Conservation (phyloP, 495 filamentous ascomycete genomes). For the Aspergillus conjunctus region DNA sequence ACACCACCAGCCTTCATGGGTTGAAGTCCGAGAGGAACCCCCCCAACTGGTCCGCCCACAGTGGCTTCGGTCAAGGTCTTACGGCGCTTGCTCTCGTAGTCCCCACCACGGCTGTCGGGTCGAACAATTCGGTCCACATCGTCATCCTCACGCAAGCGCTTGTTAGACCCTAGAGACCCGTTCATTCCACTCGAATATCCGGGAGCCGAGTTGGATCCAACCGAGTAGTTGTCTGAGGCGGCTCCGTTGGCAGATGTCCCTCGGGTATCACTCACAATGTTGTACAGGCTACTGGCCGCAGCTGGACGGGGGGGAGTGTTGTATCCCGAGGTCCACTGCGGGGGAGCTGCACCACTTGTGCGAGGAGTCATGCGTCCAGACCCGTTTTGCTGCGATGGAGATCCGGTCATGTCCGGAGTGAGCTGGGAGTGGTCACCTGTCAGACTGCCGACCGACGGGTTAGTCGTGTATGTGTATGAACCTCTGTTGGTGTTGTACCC, state of each 20-base stretch:
- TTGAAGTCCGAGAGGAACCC: conserved; percentile 41
- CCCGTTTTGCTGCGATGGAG: conserved; percentile 79
- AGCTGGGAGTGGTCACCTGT: conserved; percentile 78
- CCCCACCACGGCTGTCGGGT: conserved; percentile 63
- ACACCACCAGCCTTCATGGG: conserved; percentile 46
- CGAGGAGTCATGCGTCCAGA: conserved; percentile 89
- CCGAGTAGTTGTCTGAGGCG: conserved; percentile 66
- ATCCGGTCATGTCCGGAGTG: conserved; percentile 81
- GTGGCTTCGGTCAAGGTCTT: conserved; percentile 72
- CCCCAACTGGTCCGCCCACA: conserved; percentile 49
- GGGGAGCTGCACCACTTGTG: conserved; percentile 62
- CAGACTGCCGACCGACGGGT: conserved; percentile 62
- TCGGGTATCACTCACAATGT: conserved; percentile 84
- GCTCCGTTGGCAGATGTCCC: conserved; percentile 66
- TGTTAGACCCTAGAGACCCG: conserved; percentile 65
- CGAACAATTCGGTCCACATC: conserved; percentile 73
- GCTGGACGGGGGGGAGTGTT: conserved; percentile 74
- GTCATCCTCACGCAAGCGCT: conserved; percentile 78
- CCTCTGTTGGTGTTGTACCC: conserved; percentile 68
- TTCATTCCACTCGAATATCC: conserved; percentile 62
- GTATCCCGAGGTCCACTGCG: conserved; percentile 79
- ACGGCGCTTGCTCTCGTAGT: conserved; percentile 76
- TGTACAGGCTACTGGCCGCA: conserved; percentile 82
- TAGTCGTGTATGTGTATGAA: conserved; percentile 74
- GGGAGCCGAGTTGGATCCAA: conserved; percentile 58